Conservation (phyloP, 768 basidiomycete genomes). For the Porpolomopsis calyptriformis region DNA sequence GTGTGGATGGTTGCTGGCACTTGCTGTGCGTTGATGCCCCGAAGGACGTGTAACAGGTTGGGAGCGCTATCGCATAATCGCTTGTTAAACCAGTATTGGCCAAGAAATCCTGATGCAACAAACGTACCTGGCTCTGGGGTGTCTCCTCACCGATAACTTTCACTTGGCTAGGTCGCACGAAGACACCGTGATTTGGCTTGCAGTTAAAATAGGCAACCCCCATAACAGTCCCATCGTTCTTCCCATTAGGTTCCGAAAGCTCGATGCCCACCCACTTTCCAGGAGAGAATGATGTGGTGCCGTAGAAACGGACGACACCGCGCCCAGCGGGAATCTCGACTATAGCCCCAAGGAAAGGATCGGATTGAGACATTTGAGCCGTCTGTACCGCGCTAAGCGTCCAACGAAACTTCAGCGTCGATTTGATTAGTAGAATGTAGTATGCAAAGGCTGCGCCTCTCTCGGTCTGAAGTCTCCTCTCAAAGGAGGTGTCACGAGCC, state of each 20-base stretch:
- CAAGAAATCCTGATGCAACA: slow-evolving; percentile 4
- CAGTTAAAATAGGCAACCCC: slow-evolving; percentile 78
- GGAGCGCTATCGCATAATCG: slow-evolving; percentile 6
- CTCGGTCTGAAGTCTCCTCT: no score
- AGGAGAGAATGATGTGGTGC: slow-evolving; percentile 68
- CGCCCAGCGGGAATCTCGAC: slow-evolving; percentile 74
- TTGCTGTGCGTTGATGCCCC: slow-evolving; percentile 57
- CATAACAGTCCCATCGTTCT: slow-evolving; percentile 89
- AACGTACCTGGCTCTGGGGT: neutral
- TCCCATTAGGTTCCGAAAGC: slow-evolving; percentile 71
- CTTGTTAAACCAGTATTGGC: neutral
- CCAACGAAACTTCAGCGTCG: no score
- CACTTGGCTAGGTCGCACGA: slow-evolving; percentile 80
- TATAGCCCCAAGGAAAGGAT: slow-evolving; percentile 49
- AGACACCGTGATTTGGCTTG: slow-evolving; percentile 69
- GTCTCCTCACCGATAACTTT: slow-evolving; percentile 43
- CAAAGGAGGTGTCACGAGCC: no score
- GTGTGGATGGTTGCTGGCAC: slow-evolving; percentile 32
- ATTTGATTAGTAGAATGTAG: no score
- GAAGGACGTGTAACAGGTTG: slow-evolving; percentile 21
- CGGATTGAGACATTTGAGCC: slow-evolving; percentile 11
- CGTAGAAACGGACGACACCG: slow-evolving; percentile 80
- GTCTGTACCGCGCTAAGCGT: no score
- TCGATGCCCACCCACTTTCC: slow-evolving; percentile 97
- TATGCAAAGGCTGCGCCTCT: no score